A percentile compares a stretch with the other conserved stretches of the same genome.
These are phyloP conservation scores for Astrephomene gubernaculifera DNA, from an alignment of 139 green algal genomes.

Conservation along the genomic window DNA sequence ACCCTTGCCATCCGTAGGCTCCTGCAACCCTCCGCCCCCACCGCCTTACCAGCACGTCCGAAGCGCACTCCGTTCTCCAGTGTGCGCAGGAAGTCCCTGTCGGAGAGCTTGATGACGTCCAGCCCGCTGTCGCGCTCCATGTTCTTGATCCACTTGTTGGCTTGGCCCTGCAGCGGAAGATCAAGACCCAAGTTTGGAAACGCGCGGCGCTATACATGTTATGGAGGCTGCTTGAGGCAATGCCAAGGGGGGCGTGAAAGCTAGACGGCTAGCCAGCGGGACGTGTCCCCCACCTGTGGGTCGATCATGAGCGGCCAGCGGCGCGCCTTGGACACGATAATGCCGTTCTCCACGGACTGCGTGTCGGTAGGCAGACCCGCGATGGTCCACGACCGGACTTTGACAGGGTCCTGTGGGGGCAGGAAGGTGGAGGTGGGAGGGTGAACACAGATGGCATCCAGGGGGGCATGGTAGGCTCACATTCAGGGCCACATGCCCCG, in stretches of 20 bases:
- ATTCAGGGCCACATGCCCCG: too few relatives aligned
- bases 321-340: slow-evolving; percentile 84
- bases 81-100: slow-evolving; percentile 84
- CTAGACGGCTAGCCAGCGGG: too few relatives aligned
- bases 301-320: slow-evolving; percentile 89
- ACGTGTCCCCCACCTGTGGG: slow-evolving; percentile 62
- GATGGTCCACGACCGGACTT: slow-evolving; percentile 79
- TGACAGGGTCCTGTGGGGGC: slow-evolving; percentile 78
- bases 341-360: slow-evolving; percentile 78
- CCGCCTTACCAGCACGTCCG: slow-evolving; percentile 54
- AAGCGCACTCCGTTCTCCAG: slow-evolving; percentile 80
- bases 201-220: too few relatives aligned
- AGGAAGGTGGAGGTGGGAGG: neutral
- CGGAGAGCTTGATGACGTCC: slow-evolving; percentile 83
- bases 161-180: slow-evolving; percentile 82
- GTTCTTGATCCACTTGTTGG: slow-evolving; percentile 88
- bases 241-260: too few relatives aligned
- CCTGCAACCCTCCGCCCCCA: too few relatives aligned
- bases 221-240: neutral
- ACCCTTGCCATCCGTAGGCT: too few relatives aligned
- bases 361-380: slow-evolving; percentile 75
- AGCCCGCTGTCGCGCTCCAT: slow-evolving; percentile 80
- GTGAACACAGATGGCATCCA: neutral
- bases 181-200: too few relatives aligned
- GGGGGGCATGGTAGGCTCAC: too few relatives aligned